Conservation (phyloP, 176 grass and related monocot genomes). For the Coix lacrymajobi region DNA sequence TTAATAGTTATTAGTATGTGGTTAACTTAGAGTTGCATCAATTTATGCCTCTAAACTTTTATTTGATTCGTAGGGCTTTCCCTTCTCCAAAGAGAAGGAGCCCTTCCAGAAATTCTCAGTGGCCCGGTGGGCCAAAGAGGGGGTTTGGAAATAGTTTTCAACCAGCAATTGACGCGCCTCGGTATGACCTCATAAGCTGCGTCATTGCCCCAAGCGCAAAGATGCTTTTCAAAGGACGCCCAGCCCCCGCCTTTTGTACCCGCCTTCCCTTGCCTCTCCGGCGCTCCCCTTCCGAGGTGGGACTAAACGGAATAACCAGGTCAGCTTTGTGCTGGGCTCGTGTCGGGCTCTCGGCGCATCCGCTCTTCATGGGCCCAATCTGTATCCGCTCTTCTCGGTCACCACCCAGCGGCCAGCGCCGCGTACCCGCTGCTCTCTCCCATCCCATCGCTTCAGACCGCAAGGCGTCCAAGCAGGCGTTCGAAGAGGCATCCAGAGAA, state of each 20-base stretch:
- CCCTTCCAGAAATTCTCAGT: slow-evolving; percentile 25
- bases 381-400: too few relatives aligned
- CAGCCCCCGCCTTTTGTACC: neutral
- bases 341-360: too few relatives aligned
- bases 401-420: too few relatives aligned
- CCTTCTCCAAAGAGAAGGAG: neutral
- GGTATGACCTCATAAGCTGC: slow-evolving; percentile 70
- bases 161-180: slow-evolving; percentile 93
- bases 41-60: too few relatives aligned
- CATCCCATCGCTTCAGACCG: neutral
- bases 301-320: too few relatives aligned
- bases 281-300: neutral
- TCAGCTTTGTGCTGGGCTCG: too few relatives aligned
- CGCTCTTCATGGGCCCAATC: too few relatives aligned
- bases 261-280: neutral
- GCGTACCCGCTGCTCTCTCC: neutral
- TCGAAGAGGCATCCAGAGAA: neutral
- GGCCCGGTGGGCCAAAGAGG: neutral
- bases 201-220: slow-evolving; percentile 88
- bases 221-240: neutral
- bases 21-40: too few relatives aligned
- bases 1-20: too few relatives aligned
- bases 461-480: neutral
- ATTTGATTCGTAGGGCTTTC: neutral
- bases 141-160: slow-evolving; percentile 81